Conservation (phyloP, 2,329 filamentous ascomycete species). For the Aspergillus floridensis region DNA sequence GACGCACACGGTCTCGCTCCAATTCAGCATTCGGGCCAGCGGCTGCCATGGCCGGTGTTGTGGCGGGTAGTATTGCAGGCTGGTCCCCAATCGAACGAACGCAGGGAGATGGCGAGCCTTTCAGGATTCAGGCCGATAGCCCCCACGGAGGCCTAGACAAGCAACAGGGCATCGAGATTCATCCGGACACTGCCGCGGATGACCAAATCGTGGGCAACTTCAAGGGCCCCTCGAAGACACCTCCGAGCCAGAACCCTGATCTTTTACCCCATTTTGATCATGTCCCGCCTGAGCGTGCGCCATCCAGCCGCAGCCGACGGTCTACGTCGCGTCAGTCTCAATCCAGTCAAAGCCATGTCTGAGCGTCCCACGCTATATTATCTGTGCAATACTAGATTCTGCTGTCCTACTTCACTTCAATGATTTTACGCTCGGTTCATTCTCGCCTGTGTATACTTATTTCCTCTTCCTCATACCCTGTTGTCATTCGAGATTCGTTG, state of each 20-base stretch:
- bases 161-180: slow-evolving; percentile 47
- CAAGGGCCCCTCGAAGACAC: slow-evolving; percentile 33
- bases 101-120: slow-evolving; percentile 35
- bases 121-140: slow-evolving; percentile 37
- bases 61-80: slow-evolving; percentile 64
- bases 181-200: slow-evolving; percentile 46
- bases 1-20: slow-evolving; percentile 55
- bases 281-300: slow-evolving; percentile 34
- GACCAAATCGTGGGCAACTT: slow-evolving; percentile 46
- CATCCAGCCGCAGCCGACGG: slow-evolving; percentile 35
- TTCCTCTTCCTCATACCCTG: neutral
- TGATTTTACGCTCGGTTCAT: neutral
- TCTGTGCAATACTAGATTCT: neutral
- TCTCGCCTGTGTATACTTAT: neutral
- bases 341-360: slow-evolving; percentile 33
- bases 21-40: slow-evolving; percentile 60
- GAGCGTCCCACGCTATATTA: neutral
- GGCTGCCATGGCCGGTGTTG: slow-evolving; percentile 63
- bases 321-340: slow-evolving; percentile 38
- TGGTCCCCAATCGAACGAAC: slow-evolving; percentile 61
- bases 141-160: slow-evolving; percentile 40
- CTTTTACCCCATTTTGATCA: slow-evolving; percentile 46
- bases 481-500: neutral
- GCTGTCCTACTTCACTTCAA: neutral
- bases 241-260: slow-evolving; percentile 49